These are phyloP conservation scores for Pichia paraexigua DNA, from an alignment of 805 yeast species.

Conservation along the genomic window DNA sequence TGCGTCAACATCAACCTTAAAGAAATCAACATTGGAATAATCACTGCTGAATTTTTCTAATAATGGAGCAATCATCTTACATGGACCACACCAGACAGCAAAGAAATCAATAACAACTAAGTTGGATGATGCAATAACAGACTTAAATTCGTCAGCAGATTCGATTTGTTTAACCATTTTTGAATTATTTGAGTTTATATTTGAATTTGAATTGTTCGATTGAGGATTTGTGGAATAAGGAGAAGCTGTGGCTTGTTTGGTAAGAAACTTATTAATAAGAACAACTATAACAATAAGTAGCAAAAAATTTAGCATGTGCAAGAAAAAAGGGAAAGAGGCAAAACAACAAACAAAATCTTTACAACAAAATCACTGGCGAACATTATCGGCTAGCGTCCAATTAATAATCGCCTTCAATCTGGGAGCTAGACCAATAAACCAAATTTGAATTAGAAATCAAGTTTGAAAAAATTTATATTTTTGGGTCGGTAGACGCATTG, in stretches of 20 bases:
- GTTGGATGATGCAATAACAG: conserved; percentile 49
- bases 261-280: conserved; percentile 19
- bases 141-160: conserved; percentile 50
- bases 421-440: neutral
- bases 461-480: neutral
- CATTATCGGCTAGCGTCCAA: neutral
- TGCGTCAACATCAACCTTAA: conserved; percentile 89
- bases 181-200: neutral
- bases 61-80: conserved; percentile 95
- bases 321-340: neutral
- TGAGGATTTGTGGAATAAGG: conserved; percentile 3
- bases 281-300: conserved; percentile 22
- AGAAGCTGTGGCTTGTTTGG: conserved; percentile 10
- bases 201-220: conserved; percentile 3
- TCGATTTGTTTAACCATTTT: conserved; percentile 47
- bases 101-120: conserved; percentile 91
- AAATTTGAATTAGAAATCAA: neutral
- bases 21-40: conserved; percentile 63
- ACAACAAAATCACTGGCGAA: neutral
- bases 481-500: neutral
- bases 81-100: conserved; percentile 99
- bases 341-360: neutral
- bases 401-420: neutral
- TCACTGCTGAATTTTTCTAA: conserved; percentile 70
- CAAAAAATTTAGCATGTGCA: conserved; percentile 20